Evolutionary conservation across 2,329 filamentous ascomycete species (phyloP), one percentile per base, ranked within the genome.

Genomic region (Leptodontidium sp.): DNA sequence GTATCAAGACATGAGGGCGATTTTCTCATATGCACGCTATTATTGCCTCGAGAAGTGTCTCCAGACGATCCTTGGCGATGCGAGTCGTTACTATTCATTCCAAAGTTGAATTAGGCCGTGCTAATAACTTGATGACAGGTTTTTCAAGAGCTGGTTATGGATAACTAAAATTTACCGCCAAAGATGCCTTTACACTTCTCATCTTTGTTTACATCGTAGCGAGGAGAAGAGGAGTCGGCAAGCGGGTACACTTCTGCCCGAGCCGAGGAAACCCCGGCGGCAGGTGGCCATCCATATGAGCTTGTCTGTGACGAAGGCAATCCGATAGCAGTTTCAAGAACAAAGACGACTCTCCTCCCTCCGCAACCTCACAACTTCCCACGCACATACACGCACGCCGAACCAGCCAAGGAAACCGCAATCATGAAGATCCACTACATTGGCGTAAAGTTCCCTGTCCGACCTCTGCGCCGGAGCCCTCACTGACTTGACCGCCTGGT

Each of bases 361-460:
- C 24, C 32, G 35, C 59, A n/a, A 62, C 43, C 26, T 32, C 32
- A 17, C 29, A 35, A 49, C 9, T 12, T 29, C 15, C 53, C 14
- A 15, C n/a, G 59, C n/a, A 29, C n/a, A 15, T 32, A 32, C n/a
- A 24, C 40, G n/a, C 15, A 21, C 15, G 35, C 35, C 43, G 9
- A 24, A n/a, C 9, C 47, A 5, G 7, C 26, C 45, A 26, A 5
- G 12, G 2, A 32, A 62, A 49, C 40, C 61, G 53, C 59, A 61
- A 68, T 53, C 32, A 72, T 70, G 66, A 71, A 71, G 67, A 24
- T 71, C 53, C 87, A 92, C 81, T 96, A 96, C 82, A 93, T 97
- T 79, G 93, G 93, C 77, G 93, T 96, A 90, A 72, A 70, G 58
- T 38, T 71, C 74, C 73, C 49, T 29, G 59, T 62, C 40, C 38